Conservation (phyloP, 345 rosid genomes). For the Acer saccharum region DNA sequence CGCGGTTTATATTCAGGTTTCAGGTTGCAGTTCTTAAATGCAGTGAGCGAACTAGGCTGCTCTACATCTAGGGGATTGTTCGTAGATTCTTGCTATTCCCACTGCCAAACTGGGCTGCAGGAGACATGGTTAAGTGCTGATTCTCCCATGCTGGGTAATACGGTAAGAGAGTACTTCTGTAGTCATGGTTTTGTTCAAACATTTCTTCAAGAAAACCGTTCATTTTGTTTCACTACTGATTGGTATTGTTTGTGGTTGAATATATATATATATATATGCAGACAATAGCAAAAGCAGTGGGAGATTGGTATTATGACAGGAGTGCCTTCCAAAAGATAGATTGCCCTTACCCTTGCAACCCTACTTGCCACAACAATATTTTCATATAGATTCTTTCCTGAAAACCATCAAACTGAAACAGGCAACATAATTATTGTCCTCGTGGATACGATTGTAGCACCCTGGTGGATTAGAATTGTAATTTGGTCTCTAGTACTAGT, state of each 20-base stretch:
- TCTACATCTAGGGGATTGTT: slow-evolving; percentile 76
- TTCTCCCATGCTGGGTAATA: slow-evolving; percentile 61
- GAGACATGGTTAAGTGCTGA: slow-evolving; percentile 71
- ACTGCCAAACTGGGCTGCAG: slow-evolving; percentile 86
- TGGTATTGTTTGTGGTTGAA: not conserved
- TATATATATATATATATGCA: slow-evolving; percentile 26
- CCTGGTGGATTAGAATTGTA: not conserved
- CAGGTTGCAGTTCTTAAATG: slow-evolving; percentile 64
- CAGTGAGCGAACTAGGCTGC: slow-evolving; percentile 50
- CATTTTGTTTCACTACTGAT: not conserved
- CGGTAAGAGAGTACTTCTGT: slow-evolving; percentile 34
- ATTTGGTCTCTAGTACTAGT: not conserved
- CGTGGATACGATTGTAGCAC: not conserved
- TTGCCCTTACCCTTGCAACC: slow-evolving; percentile 96
- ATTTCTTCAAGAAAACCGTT: too few relatives aligned
- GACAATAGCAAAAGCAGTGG: slow-evolving; percentile 84
- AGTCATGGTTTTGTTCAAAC: too few relatives aligned
- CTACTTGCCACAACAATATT: slow-evolving; percentile 67
- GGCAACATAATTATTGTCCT: not conserved
- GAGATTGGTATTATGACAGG: slow-evolving; percentile 86
- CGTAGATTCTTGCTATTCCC: slow-evolving; percentile 79
- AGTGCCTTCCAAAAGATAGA: slow-evolving; percentile 72
- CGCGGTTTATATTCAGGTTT: slow-evolving; percentile 47
- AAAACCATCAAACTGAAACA: slow-evolving; percentile 1
- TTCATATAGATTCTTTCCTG: slow-evolving; percentile 35